These are phyloP conservation scores for Escovopsis weberi DNA, from an alignment of 2,329 filamentous ascomycete species.

Conservation along the genomic window DNA sequence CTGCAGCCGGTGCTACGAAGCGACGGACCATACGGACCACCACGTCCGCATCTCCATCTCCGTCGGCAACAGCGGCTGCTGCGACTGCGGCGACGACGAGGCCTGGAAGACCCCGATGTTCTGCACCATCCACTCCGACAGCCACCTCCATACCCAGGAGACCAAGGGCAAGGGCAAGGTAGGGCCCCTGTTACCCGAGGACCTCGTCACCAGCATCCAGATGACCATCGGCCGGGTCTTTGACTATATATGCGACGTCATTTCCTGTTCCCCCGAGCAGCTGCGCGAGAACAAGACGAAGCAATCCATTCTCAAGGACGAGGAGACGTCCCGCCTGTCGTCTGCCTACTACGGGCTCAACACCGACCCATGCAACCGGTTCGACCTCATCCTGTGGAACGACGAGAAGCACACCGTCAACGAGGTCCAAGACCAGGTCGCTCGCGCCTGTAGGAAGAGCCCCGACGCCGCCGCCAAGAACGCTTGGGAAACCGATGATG, in stretches of 20 bases:
- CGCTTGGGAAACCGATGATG: conserved; percentile 77
- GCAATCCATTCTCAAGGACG: conserved; percentile 68
- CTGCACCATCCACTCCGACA: conserved; percentile 81
- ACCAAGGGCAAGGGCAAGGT: conserved; percentile 48
- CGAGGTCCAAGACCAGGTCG: conserved; percentile 82
- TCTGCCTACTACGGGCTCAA: conserved; percentile 51
- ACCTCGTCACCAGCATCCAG: conserved; percentile 62
- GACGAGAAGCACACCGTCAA: conserved; percentile 95
- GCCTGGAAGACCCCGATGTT: conserved; percentile 80
- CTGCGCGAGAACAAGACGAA: conserved; percentile 72
- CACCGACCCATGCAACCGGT: conserved; percentile 40
- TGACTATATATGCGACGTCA: conserved; percentile 95
- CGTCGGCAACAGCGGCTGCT: conserved; percentile 85
- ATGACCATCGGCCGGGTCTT: conserved; percentile 76
- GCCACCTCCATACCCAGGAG: conserved; percentile 19
- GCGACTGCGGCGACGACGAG: conserved; percentile 91
- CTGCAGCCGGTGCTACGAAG: conserved; percentile 86
- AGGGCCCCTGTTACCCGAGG: conserved; percentile 49
- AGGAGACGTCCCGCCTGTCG: conserved; percentile 61
- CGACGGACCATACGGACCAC: conserved; percentile 87
- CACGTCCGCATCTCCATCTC: conserved; percentile 82
- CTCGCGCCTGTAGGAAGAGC: conserved; percentile 68
- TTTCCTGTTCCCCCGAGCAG: conserved; percentile 95
- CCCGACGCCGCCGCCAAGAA: conserved; percentile 53
- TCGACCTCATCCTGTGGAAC: conserved; percentile 84